A percentile compares a stretch with the other conserved stretches of the same genome.
Conservation (phyloP, 1,284 basidiomycete genomes). For the Trametes polyzona region DNA sequence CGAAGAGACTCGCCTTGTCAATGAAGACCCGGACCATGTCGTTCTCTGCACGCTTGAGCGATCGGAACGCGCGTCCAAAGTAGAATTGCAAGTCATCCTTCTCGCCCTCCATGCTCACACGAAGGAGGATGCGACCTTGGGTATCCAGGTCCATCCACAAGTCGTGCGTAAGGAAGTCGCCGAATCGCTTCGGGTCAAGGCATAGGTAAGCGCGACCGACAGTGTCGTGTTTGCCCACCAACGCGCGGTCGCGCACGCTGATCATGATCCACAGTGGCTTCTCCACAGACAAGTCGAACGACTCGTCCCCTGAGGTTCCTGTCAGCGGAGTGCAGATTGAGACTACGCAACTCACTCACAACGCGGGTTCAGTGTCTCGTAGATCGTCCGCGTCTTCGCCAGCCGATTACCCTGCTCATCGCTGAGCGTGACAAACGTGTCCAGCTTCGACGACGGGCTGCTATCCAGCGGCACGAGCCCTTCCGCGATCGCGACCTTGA, state of each 20-base stretch:
- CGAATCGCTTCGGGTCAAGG: slow-evolving; percentile 88
- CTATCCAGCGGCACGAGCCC: slow-evolving; percentile 76
- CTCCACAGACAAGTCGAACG: slow-evolving; percentile 92
- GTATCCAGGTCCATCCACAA: slow-evolving; percentile 93
- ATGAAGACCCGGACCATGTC: slow-evolving; percentile 98
- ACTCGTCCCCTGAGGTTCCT: slow-evolving; percentile 85
- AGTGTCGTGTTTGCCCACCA: slow-evolving; percentile 90
- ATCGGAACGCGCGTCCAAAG: slow-evolving; percentile 95
- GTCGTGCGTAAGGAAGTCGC: slow-evolving; percentile 91
- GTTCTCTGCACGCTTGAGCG: slow-evolving; percentile 90
- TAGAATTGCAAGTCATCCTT: slow-evolving; percentile 98
- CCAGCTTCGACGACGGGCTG: slow-evolving; percentile 71
- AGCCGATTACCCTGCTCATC: slow-evolving; percentile 90
- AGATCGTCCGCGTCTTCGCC: slow-evolving; percentile 96
- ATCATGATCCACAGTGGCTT: slow-evolving; percentile 95
- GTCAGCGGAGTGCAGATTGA: slow-evolving; percentile 4
- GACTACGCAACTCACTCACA: slow-evolving; percentile 56
- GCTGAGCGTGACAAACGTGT: slow-evolving; percentile 94
- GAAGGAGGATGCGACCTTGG: slow-evolving; percentile 82
- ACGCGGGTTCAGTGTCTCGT: slow-evolving; percentile 87
- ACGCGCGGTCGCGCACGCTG: slow-evolving; percentile 88
- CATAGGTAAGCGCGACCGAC: slow-evolving; percentile 93
- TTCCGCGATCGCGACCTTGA: slow-evolving; percentile 93
- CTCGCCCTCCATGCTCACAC: slow-evolving; percentile 98
- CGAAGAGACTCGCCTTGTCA: slow-evolving; percentile 75